phyloP scores from a whole-genome alignment of 2,329 filamentous ascomycete species.

The Pyricularia grisea region DNA sequence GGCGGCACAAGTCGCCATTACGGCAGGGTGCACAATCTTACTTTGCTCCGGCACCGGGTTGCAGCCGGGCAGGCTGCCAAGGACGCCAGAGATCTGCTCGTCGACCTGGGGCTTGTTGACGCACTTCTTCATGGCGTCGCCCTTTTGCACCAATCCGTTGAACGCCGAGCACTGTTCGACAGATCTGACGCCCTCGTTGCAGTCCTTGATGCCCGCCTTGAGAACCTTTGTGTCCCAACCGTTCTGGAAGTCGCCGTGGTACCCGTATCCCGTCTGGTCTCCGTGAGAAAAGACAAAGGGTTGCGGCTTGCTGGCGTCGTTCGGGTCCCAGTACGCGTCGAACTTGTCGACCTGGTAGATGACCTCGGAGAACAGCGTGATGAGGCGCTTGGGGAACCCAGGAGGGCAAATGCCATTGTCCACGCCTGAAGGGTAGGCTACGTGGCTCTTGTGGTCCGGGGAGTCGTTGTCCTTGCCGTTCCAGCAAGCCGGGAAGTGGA shows the following conservation, averaged over 20 bases:
- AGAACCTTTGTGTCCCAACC: slow-evolving; percentile 45
- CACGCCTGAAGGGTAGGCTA: slow-evolving; percentile 37
- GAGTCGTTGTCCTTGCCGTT: slow-evolving; percentile 11
- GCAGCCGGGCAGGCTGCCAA: slow-evolving; percentile 2
- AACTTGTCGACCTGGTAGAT: slow-evolving; percentile 43
- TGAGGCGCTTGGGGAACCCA: slow-evolving; percentile 41
- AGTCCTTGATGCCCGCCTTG: slow-evolving; percentile 30
- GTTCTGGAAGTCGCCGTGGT: slow-evolving; percentile 51
- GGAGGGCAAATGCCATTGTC: slow-evolving; percentile 40
- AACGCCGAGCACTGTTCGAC: not conserved
- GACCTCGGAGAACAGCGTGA: slow-evolving; percentile 52
- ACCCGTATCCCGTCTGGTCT: slow-evolving; percentile 37
- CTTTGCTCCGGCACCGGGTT: slow-evolving; percentile 17
- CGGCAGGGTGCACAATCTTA: not conserved
- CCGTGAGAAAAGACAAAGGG: slow-evolving; percentile 40
- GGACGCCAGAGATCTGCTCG: not conserved
- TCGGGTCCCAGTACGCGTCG: slow-evolving; percentile 29
- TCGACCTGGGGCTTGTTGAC: not conserved
- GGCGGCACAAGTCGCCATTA: not conserved
- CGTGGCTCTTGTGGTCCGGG: slow-evolving; percentile 14
- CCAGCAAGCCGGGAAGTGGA: slow-evolving; percentile 13
- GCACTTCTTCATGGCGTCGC: slow-evolving; percentile 1
- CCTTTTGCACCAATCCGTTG: not conserved
- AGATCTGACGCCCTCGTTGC: not conserved
- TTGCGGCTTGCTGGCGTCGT: slow-evolving; percentile 20